Percentiles rank a stretch among this genome's conserved stretches.
These are phyloP conservation scores for Fraxinus floribunda DNA, from an alignment of 305 asterid genomes.

Conservation along the genomic window DNA sequence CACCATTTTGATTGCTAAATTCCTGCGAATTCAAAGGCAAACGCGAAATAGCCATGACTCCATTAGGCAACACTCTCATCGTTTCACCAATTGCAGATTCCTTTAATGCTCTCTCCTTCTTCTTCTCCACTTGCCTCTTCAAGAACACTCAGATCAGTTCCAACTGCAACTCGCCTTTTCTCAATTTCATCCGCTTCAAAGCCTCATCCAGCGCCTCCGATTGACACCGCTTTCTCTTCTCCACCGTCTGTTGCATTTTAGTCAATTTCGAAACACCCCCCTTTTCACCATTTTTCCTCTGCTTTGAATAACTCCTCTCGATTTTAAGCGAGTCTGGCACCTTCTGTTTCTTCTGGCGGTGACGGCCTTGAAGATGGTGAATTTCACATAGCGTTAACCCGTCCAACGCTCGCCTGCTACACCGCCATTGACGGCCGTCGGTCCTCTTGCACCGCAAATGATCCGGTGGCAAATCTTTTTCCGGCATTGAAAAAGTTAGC, in stretches of 20 bases:
- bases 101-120: constrained; percentile 49
- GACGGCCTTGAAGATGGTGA: constrained; percentile 81
- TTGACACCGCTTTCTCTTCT: constrained; percentile 39
- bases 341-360: constrained; percentile 71
- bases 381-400: constrained; percentile 86
- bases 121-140: constrained; percentile 80
- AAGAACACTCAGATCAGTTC: constrained; percentile 79
- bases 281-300: constrained; percentile 36
- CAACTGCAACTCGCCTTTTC: constrained; percentile 82
- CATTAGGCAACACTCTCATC: constrained; percentile 69
- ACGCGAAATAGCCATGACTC: constrained; percentile 74
- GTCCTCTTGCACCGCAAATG: constrained; percentile 89
- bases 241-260: constrained; percentile 33
- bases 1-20: constrained; percentile 35
- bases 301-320: constrained; percentile 56
- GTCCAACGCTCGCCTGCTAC: constrained; percentile 72
- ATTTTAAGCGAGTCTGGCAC: constrained; percentile 88
- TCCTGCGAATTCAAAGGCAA: constrained; percentile 29
- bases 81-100: constrained; percentile 36
- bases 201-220: constrained; percentile 89
- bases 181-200: constrained; percentile 75
- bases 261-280: constrained; percentile 37
- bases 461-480: constrained; percentile 69
- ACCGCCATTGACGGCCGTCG: constrained; percentile 98
- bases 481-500: constrained; percentile 30